Evolutionary conservation across 768 basidiomycete species (phyloP), one percentile per base, ranked within the genome.

Genomic region (Tulasnella sp.): DNA sequence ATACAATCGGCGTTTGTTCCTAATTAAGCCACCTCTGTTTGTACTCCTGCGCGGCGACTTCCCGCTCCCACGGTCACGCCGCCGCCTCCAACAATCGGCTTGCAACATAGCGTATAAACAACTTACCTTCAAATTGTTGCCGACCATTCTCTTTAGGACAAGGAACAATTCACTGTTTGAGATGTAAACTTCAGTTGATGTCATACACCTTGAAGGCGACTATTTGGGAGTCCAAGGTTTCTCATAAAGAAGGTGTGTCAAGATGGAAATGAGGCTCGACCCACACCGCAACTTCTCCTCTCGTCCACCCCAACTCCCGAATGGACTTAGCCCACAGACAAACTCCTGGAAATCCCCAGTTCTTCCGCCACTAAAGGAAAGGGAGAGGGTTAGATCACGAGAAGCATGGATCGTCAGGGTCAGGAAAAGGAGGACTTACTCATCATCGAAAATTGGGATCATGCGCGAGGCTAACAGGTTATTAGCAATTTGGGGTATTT

Each of bases 161-260:
- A 99, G 87, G 88, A 98, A 99, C 8, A 42, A 99, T 86, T 99
- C 98, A 78, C 98, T 98, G 84, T 99, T 99, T 16, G 96, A 98
- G 85, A 99, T 99, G 86, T 86, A 99, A 12, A 84, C 99, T 98
- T 75, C 98, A 90, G 85, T 99, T 98, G 84, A 99, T 95, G 84
- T 99, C 98, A 83, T 99, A 99, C 75, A 99, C 98, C 85, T 99
- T 99, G 91, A 99, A 99, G 36, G 98, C 98, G 84, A 99, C 98
- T 99, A 83, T 12, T 3, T 40, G 39, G 18, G 71, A 58, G 71
- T 18, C 36, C 3, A 3, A 36, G 76, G 14, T 18, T 0, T 14
- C 39, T 81, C 56, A 36, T 80, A 52, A 16, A 75, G 79, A 72
- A 77, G 16, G 76, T 42, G 24, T 19, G 42, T 77, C 40, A 80